Conservation (phyloP, 768 basidiomycete species). For the Agaricus sinodeliciosus region DNA sequence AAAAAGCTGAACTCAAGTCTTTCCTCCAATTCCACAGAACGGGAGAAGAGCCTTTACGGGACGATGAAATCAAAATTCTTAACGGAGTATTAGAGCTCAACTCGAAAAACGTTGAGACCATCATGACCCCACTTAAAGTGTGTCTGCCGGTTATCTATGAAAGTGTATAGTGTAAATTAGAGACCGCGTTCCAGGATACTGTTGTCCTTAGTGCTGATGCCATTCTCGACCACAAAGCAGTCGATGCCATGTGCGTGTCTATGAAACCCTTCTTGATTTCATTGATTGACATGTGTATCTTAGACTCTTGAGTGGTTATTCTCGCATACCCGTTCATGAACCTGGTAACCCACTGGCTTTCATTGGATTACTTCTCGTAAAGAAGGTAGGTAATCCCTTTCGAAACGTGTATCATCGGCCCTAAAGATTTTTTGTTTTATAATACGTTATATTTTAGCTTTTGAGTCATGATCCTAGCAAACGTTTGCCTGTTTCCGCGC, state of each 20-base stretch:
- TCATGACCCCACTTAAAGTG: conserved; percentile 80
- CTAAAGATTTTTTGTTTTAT: neutral
- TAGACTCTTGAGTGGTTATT: conserved; percentile 78
- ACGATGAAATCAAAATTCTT: conserved; percentile 77
- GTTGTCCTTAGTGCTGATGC: conserved; percentile 75
- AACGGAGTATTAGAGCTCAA: conserved; percentile 78
- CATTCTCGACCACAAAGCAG: conserved; percentile 68
- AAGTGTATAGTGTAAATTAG: neutral
- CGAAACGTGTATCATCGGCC: conserved; percentile 3
- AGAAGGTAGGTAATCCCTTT: conserved; percentile 43
- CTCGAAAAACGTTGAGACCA: conserved; percentile 64
- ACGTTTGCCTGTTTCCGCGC: conserved; percentile 63
- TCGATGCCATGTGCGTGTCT: conserved; percentile 60
- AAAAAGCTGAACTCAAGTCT: conserved; percentile 73
- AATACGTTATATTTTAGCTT: conserved; percentile 39
- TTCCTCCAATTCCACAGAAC: conserved; percentile 77
- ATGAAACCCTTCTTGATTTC: neutral
- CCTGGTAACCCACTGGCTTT: conserved; percentile 64
- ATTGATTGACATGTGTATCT: neutral
- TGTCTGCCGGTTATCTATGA: conserved; percentile 15
- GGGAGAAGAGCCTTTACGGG: conserved; percentile 70
- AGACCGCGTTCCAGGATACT: conserved; percentile 49
- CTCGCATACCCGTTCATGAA: conserved; percentile 85
- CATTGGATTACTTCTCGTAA: conserved; percentile 76
- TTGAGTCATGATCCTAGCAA: conserved; percentile 86